A percentile compares a stretch with the other conserved stretches of the same genome.
phyloP scores from a whole-genome alignment of 2,329 filamentous ascomycete species.

The Cercospora janseana region DNA sequence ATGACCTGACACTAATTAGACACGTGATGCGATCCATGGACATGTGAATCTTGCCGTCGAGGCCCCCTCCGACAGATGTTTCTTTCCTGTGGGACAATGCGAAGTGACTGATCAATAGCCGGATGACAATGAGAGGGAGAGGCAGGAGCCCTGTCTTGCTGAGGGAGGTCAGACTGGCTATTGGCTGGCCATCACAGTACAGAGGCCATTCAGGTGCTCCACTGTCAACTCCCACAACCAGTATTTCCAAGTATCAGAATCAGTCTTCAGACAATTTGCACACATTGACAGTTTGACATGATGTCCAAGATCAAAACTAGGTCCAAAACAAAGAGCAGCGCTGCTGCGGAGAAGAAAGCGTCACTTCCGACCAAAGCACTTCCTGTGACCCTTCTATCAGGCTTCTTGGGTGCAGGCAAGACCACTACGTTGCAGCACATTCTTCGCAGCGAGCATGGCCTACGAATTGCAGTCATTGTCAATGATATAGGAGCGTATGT shows the following conservation, averaged over 20 bases:
- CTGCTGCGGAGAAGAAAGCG: constrained; percentile 9
- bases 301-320: constrained; percentile 24
- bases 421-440: constrained; percentile 70
- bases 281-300: neutral
- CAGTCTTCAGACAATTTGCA: neutral
- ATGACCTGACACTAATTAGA: no score
- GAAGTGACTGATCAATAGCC: no score
- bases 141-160: neutral
- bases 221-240: constrained; percentile 8
- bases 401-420: constrained; percentile 66
- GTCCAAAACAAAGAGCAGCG: constrained; percentile 18
- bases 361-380: constrained; percentile 39
- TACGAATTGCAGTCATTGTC: constrained; percentile 69
- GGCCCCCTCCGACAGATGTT: no score
- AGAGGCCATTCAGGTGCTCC: constrained; percentile 17
- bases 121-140: no score
- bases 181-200: constrained; percentile 21
- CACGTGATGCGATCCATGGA: no score
- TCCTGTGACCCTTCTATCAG: constrained; percentile 61
- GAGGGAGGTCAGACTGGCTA: neutral
- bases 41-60: no score
- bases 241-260: neutral
- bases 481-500: constrained; percentile 60
- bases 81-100: no score
- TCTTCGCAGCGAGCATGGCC: constrained; percentile 63